These are phyloP conservation scores for Phanerochaete carnosa DNA, from an alignment of 768 basidiomycete species.

Conservation along the genomic window DNA sequence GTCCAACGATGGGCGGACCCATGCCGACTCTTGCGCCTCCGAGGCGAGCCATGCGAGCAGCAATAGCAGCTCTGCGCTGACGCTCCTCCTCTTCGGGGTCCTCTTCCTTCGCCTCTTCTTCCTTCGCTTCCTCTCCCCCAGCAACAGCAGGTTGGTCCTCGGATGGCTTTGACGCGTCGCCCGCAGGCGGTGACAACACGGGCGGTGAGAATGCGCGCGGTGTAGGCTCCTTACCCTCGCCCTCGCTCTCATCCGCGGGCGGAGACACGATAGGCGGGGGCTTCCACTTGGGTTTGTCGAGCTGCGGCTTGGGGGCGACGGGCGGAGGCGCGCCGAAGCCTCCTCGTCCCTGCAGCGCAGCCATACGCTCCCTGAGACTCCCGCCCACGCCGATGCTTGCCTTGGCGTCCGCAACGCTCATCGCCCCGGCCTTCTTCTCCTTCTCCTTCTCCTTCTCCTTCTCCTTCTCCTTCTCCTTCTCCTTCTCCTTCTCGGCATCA, in stretches of 20 bases:
- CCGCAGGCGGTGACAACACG: constrained; percentile 7
- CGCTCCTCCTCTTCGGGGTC: constrained; percentile 72
- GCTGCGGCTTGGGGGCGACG: constrained; percentile 51
- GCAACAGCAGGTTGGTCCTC: constrained; percentile 7
- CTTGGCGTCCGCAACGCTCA: constrained; percentile 86
- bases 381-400: constrained; percentile 78
- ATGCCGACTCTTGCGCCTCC: constrained; percentile 85
- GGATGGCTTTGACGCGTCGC: constrained; percentile 4
- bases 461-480: constrained; percentile 8
- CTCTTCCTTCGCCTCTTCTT: constrained; percentile 13
- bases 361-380: constrained; percentile 93
- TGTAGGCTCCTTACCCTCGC: constrained; percentile 28
- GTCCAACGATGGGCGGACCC: constrained; percentile 62
- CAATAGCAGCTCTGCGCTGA: constrained; percentile 81
- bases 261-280: constrained; percentile 55
- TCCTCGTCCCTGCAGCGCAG: constrained; percentile 81
- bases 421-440: constrained; percentile 25
- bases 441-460: constrained; percentile 18
- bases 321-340: constrained; percentile 58
- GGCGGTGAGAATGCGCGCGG: not conserved
- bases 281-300: constrained; percentile 84
- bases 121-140: constrained; percentile 18
- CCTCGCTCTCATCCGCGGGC: constrained; percentile 33
- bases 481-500: constrained; percentile 5
- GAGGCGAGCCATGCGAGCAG: constrained; percentile 89